A percentile compares a stretch with the other conserved stretches of the same genome.
Evolutionary conservation across 495 filamentous ascomycete genomes (phyloP).

Genomic region (Aspergillus sclerotioniger): DNA sequence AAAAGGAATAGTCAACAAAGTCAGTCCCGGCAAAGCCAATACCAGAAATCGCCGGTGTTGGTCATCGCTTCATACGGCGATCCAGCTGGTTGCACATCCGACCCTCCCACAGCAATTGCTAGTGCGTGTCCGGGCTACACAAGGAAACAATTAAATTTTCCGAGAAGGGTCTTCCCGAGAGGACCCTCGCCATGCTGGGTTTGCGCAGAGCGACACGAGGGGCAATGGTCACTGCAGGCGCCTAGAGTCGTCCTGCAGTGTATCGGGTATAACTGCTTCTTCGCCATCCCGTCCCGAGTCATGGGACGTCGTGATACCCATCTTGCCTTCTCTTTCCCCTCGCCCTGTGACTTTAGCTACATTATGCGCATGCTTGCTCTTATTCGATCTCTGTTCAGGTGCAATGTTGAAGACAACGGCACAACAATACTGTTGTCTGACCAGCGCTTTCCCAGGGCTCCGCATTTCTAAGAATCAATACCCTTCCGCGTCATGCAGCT

Average conservation of each 20-base stretch:
- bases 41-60: slow-evolving; percentile 11
- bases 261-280: background rate
- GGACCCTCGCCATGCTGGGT: slow-evolving; percentile 6
- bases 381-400: background rate
- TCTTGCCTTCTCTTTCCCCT: background rate
- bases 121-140: slow-evolving; percentile 11
- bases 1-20: background rate
- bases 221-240: background rate
- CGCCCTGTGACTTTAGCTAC: background rate
- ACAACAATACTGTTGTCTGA: background rate
- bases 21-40: background rate
- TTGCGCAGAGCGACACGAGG: slow-evolving; percentile 4
- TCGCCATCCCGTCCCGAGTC: slow-evolving; percentile 1
- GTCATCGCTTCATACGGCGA: slow-evolving; percentile 1
- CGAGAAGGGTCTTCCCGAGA: slow-evolving; percentile 15
- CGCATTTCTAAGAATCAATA: background rate
- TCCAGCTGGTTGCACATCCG: slow-evolving; percentile 15
- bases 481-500: background rate
- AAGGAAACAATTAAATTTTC: slow-evolving; percentile 12
- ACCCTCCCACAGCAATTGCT: slow-evolving; percentile 3
- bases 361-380: background rate
- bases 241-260: background rate
- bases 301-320: background rate
- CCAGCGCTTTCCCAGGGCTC: background rate
- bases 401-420: background rate